phyloP scores from a whole-genome alignment of 768 basidiomycete genomes.

The Gyrodon lividus region DNA sequence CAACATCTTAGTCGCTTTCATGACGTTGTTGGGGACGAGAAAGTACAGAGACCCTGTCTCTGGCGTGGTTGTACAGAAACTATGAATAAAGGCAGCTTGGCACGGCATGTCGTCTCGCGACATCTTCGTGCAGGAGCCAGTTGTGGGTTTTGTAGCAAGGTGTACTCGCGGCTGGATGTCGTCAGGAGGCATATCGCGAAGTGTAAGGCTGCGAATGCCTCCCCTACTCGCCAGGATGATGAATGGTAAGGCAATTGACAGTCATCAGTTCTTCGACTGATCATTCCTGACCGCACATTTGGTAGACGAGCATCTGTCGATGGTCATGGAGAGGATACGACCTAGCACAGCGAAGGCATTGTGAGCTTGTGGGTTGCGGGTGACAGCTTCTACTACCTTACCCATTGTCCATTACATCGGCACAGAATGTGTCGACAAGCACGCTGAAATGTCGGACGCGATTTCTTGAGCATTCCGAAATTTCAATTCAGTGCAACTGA shows the following conservation, averaged over 20 bases:
- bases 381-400: too few relatives aligned
- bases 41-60: constrained; percentile 11
- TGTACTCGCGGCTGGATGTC: constrained; percentile 27
- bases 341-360: too few relatives aligned
- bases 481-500: too few relatives aligned
- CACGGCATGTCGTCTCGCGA: constrained; percentile 23
- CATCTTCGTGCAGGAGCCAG: constrained; percentile 20
- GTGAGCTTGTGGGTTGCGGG: too few relatives aligned
- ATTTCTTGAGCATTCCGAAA: too few relatives aligned
- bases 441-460: too few relatives aligned
- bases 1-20: constrained; percentile 21
- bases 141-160: constrained; percentile 24
- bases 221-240: neutral
- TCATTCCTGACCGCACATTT: too few relatives aligned
- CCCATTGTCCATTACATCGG: too few relatives aligned
- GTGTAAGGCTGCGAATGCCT: constrained; percentile 25
- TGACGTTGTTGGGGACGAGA: constrained; percentile 20
- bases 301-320: too few relatives aligned
- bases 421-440: too few relatives aligned
- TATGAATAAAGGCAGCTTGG: constrained; percentile 28
- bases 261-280: too few relatives aligned
- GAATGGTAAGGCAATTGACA: neutral
- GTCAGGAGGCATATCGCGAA: constrained; percentile 26
- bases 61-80: constrained; percentile 23
- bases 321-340: too few relatives aligned